These are phyloP conservation scores for Phoenix dactylifera DNA, from an alignment of 176 grass and related monocot genomes.

Conservation along the genomic window DNA sequence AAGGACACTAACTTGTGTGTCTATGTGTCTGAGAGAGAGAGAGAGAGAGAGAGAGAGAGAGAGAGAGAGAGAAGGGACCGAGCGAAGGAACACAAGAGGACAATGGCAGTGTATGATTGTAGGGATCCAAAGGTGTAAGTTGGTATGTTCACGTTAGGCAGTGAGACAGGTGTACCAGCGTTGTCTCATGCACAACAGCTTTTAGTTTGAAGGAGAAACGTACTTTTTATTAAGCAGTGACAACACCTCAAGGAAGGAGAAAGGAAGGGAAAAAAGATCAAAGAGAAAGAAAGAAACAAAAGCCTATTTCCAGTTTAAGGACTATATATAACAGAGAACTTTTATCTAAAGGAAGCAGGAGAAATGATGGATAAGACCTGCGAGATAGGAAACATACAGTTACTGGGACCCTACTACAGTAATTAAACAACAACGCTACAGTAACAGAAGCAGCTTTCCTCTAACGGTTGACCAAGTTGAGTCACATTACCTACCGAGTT, in stretches of 20 bases:
- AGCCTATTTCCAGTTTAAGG: neutral
- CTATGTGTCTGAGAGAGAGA: constrained; percentile 8
- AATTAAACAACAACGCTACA: too few relatives aligned
- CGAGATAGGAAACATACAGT: too few relatives aligned
- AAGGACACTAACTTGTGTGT: constrained; percentile 6
- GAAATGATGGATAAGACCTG: too few relatives aligned
- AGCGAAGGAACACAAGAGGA: neutral
- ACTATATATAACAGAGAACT: neutral
- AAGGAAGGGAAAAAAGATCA: neutral
- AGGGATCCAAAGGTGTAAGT: constrained; percentile 8
- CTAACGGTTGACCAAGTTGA: too few relatives aligned
- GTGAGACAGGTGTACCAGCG: constrained; percentile 24
- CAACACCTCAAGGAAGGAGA: neutral
- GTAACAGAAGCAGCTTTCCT: too few relatives aligned
- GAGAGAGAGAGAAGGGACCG: neutral
- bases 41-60: constrained; percentile 4
- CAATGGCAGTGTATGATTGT: constrained; percentile 11
- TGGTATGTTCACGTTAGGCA: constrained; percentile 6
- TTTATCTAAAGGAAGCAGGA: neutral
- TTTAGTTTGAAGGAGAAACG: neutral
- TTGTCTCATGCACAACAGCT: constrained; percentile 5
- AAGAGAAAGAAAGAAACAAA: neutral
- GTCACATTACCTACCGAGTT: too few relatives aligned
- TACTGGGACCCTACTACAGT: too few relatives aligned
- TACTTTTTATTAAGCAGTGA: neutral